These are phyloP conservation scores for Wickerhamia fluorescens DNA, from an alignment of 805 yeast species.

Conservation along the genomic window DNA sequence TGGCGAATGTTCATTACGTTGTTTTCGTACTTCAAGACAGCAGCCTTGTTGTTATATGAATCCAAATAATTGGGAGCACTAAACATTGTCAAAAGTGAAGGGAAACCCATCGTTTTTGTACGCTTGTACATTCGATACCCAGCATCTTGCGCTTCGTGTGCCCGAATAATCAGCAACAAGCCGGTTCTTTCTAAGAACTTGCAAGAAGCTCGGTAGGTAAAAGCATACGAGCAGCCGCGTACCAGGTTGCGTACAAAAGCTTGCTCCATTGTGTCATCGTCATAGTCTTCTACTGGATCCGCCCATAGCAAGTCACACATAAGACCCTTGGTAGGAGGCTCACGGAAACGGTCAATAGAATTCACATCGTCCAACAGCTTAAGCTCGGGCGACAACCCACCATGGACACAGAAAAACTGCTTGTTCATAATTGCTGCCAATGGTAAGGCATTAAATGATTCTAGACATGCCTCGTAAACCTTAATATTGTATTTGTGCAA, in stretches of 20 bases:
- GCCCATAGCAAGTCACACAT: slow-evolving; percentile 97
- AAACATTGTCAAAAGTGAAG: slow-evolving; percentile 82
- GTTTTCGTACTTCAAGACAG: slow-evolving; percentile 84
- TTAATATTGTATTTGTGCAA: slow-evolving; percentile 64
- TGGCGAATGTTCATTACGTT: slow-evolving; percentile 94
- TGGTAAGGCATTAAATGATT: slow-evolving; percentile 81
- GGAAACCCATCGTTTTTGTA: slow-evolving; percentile 79
- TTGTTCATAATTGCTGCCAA: slow-evolving; percentile 89
- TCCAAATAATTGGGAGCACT: slow-evolving; percentile 95
- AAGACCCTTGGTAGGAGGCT: slow-evolving; percentile 88
- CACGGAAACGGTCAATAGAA: slow-evolving; percentile 70
- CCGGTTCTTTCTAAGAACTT: slow-evolving; percentile 73
- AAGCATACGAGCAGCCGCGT: slow-evolving; percentile 91
- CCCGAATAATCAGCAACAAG: slow-evolving; percentile 78
- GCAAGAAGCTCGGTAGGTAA: slow-evolving; percentile 75
- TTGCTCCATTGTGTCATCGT: slow-evolving; percentile 40
- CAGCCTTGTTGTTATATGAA: slow-evolving; percentile 90
- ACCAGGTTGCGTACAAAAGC: slow-evolving; percentile 60
- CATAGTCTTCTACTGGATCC: slow-evolving; percentile 89
- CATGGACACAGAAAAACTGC: slow-evolving; percentile 94
- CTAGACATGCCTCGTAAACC: slow-evolving; percentile 67
- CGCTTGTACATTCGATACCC: slow-evolving; percentile 93
- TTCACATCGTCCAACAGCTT: slow-evolving; percentile 61
- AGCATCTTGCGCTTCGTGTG: slow-evolving; percentile 97
- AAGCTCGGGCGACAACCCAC: slow-evolving; percentile 88